These are phyloP conservation scores for Sonneratia alba DNA, from an alignment of 345 rosid species.

Conservation along the genomic window DNA sequence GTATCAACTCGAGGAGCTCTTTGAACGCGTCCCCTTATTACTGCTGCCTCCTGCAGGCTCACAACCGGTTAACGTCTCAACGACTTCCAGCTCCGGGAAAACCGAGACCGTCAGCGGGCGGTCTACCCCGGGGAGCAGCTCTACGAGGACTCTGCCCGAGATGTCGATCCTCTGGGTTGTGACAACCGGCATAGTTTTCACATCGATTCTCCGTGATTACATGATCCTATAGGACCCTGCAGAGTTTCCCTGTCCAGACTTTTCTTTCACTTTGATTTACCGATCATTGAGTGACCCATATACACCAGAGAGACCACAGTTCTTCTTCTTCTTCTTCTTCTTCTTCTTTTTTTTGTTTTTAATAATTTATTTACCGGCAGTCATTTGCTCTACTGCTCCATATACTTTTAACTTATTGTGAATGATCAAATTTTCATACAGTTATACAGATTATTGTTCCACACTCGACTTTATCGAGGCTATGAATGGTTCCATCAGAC, in stretches of 20 bases:
- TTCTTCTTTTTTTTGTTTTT: too few relatives aligned
- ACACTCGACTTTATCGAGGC: too few relatives aligned
- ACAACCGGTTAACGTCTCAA: constrained; percentile 62
- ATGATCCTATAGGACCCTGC: neutral
- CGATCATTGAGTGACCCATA: too few relatives aligned
- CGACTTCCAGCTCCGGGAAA: constrained; percentile 42
- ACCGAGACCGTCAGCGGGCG: constrained; percentile 65
- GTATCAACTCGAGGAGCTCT: neutral
- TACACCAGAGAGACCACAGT: too few relatives aligned
- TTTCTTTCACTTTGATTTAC: too few relatives aligned
- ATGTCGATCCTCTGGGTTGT: neutral
- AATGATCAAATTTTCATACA: too few relatives aligned
- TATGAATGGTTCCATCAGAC: too few relatives aligned
- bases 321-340: too few relatives aligned
- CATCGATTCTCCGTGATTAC: neutral
- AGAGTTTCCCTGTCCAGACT: neutral
- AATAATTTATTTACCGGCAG: neutral
- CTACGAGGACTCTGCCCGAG: neutral
- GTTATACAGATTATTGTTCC: neutral
- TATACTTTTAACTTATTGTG: neutral
- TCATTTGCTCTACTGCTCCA: neutral
- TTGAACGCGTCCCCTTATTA: neutral
- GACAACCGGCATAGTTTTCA: neutral
- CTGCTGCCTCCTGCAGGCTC: constrained; percentile 38
- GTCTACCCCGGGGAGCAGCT: constrained; percentile 23